Percentiles rank a stretch among this genome's conserved stretches.
Conservation (phyloP, 192 early-diverging fungal species). For the Anaeromyces robustus region DNA sequence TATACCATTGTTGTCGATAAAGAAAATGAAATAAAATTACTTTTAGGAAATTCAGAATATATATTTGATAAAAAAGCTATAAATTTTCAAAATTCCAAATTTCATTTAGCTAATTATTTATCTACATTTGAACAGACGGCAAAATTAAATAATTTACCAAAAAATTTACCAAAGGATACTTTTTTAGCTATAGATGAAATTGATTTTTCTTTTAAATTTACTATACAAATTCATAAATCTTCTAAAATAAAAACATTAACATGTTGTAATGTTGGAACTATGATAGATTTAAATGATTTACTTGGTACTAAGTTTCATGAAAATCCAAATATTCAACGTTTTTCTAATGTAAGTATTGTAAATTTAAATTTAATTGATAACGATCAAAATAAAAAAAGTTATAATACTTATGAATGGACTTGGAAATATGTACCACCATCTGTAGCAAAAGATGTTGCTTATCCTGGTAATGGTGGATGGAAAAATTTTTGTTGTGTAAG, state of each 20-base stretch:
- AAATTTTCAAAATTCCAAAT: neutral
- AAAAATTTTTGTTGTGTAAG: neutral
- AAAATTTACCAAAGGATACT: neutral
- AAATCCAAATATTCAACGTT: neutral
- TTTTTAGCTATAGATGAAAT: neutral
- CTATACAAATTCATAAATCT: neutral
- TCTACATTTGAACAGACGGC: neutral
- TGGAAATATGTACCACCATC: neutral
- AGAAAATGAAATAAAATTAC: neutral
- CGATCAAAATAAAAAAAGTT: neutral
- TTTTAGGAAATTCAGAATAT: neutral
- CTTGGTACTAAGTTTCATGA: neutral
- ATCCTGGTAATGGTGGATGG: neutral
- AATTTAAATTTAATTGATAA: neutral
- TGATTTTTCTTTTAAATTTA: neutral
- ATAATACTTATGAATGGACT: neutral
- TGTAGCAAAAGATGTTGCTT: neutral
- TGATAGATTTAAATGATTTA: neutral
- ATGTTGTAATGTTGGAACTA: neutral
- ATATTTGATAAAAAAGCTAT: neutral
- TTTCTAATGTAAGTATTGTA: neutral
- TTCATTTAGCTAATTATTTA: neutral
- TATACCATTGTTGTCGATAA: neutral
- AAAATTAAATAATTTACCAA: neutral
- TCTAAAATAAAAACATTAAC: neutral